Evolutionary conservation across 2,329 filamentous ascomycete genomes (phyloP), one percentile per base, ranked within the genome.

Genomic region (Sporothrix euskadiensis): DNA sequence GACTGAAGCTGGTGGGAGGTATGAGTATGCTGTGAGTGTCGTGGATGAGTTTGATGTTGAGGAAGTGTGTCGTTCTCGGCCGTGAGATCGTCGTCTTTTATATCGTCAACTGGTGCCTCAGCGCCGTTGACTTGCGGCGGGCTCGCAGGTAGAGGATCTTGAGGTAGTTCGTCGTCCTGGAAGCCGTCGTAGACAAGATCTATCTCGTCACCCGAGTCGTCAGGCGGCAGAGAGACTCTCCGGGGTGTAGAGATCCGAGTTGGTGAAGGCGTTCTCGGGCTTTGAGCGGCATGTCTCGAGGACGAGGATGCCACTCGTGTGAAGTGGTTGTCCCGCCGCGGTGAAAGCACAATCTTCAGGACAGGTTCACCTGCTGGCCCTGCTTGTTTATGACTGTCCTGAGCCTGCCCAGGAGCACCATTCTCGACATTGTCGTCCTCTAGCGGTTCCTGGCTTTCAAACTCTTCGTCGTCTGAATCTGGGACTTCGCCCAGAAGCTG

Each of bases 401-500:
- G 61, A 19, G 39, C 16, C 39, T 47, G 16, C 12, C 30, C 61
- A 47, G n/a, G 7, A 47, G 61, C 39, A 19, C 35, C 19, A 10
- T 54, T 19, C 41, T 65, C 47, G 30, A 41, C 47, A 2, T 39
- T 22, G 30, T 66, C 57, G 52, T 63, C 68, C 10, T 69, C 72
- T 12, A 59, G 65, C 26, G 66, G 52, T 16, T 74, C 74, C 61
- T 82, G 79, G 72, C 79, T 81, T 75, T 83, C 81, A 77, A 82
- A 79, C 4, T 79, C 80, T 79, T 84, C 82, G 77, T 84, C 82
- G 77, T 84, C 82, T 77, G 82, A 84, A 77, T 84, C 82, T 65
- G 82, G 82, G 78, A 84, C 82, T 78, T 82, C 82, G 78, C 82
- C 82, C 80, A 82, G 78, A 79, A 82, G 81, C 81, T 83, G 82